Percentiles rank a stretch among this genome's conserved stretches.
phyloP scores from a whole-genome alignment of 768 basidiomycete species.

The Amanita pseudoporphyria region DNA sequence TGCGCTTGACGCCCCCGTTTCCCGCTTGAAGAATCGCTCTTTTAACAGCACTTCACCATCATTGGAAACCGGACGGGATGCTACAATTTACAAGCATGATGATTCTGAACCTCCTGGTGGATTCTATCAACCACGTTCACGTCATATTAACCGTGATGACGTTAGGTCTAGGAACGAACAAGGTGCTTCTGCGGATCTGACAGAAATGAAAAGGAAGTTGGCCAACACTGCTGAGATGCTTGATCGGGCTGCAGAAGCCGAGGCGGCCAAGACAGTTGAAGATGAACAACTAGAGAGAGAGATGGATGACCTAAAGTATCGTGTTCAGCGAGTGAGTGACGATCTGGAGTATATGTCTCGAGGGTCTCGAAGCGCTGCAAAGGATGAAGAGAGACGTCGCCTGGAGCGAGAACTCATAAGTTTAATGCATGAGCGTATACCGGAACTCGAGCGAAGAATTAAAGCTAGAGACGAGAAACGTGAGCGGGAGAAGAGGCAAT shows the following conservation, averaged over 20 bases:
- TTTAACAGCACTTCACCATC: slow-evolving; percentile 48
- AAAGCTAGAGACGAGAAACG: slow-evolving; percentile 69
- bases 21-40: slow-evolving; percentile 60
- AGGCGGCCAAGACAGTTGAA: slow-evolving; percentile 54
- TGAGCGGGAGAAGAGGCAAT: slow-evolving; percentile 71
- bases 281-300: slow-evolving; percentile 91
- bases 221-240: slow-evolving; percentile 73
- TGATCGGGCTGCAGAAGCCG: slow-evolving; percentile 61
- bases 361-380: slow-evolving; percentile 57
- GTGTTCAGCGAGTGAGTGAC: slow-evolving; percentile 80
- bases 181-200: slow-evolving; percentile 54
- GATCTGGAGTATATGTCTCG: slow-evolving; percentile 83
- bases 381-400: slow-evolving; percentile 79
- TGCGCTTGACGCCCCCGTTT: slow-evolving; percentile 42
- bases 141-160: slow-evolving; percentile 79
- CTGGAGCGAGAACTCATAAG: slow-evolving; percentile 82
- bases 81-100: slow-evolving; percentile 84
- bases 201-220: slow-evolving; percentile 80
- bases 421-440: slow-evolving; percentile 85
- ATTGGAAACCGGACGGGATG: slow-evolving; percentile 63
- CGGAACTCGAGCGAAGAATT: slow-evolving; percentile 81
- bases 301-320: slow-evolving; percentile 75
- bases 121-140: slow-evolving; percentile 70
- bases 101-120: slow-evolving; percentile 48
- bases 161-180: slow-evolving; percentile 70